phyloP scores from a whole-genome alignment of 2,329 filamentous ascomycete species.

The Plectosphaerella sp. region DNA sequence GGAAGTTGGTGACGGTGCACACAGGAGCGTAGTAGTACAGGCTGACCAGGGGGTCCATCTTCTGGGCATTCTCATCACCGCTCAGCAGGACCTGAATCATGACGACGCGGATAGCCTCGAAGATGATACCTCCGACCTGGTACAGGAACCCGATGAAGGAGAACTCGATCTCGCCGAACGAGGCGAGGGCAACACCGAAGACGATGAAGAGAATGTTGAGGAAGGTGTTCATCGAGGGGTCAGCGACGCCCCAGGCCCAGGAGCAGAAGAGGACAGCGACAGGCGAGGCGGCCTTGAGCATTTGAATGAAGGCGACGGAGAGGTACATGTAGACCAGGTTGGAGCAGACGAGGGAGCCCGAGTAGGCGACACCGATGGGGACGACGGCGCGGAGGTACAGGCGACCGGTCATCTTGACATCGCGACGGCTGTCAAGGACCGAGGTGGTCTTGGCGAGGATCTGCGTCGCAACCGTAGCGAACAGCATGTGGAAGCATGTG shows the following conservation, averaged over 20 bases:
- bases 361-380: constrained; percentile 64
- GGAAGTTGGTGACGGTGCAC: constrained; percentile 75
- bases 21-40: constrained; percentile 88
- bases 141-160: constrained; percentile 61
- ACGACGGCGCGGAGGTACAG: constrained; percentile 60
- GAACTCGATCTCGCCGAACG: constrained; percentile 64
- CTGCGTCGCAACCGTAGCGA: constrained; percentile 63
- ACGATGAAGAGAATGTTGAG: constrained; percentile 49
- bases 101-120: constrained; percentile 76
- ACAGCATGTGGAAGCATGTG: constrained; percentile 64
- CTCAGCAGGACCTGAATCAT: constrained; percentile 83
- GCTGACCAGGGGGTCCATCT: constrained; percentile 85
- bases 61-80: constrained; percentile 58
- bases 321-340: constrained; percentile 66
- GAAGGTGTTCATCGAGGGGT: constrained; percentile 38
- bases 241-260: constrained; percentile 53
- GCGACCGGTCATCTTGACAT: constrained; percentile 55
- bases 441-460: constrained; percentile 59
- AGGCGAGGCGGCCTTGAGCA: constrained; percentile 65
- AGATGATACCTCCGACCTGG: constrained; percentile 71
- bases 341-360: constrained; percentile 60
- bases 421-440: constrained; percentile 59
- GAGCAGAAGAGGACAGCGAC: constrained; percentile 62
- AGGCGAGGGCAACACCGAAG: constrained; percentile 46
- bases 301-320: constrained; percentile 65